These are phyloP conservation scores for Basipetospora sp. DNA, from an alignment of 2,329 filamentous ascomycete genomes.

Conservation along the genomic window DNA sequence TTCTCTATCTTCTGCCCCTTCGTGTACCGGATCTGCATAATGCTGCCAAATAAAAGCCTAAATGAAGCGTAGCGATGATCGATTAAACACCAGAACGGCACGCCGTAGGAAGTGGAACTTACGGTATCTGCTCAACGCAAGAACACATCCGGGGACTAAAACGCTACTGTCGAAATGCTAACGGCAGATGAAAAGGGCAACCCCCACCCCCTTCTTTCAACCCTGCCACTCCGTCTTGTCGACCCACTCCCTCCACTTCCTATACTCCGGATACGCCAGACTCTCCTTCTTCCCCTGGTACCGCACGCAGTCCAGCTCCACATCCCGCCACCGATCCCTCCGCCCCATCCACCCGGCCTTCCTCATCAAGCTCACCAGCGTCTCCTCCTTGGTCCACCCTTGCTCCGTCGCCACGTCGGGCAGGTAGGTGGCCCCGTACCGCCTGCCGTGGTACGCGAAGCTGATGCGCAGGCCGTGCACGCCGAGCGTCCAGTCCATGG, in stretches of 20 bases:
- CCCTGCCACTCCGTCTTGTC: constrained; percentile 17
- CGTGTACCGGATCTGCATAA: too few species aligned
- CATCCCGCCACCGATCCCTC: constrained; percentile 62
- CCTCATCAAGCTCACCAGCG: constrained; percentile 73
- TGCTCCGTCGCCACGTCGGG: constrained; percentile 86
- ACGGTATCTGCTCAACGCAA: too few species aligned
- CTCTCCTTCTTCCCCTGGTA: constrained; percentile 76
- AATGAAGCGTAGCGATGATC: too few species aligned
- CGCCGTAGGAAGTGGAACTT: too few species aligned
- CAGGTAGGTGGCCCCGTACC: constrained; percentile 77
- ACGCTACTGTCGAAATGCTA: too few species aligned
- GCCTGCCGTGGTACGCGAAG: constrained; percentile 58
- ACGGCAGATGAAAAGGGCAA: too few species aligned
- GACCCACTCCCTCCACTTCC: constrained; percentile 65
- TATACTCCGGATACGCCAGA: constrained; percentile 59
- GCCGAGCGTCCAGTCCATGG: constrained; percentile 76
- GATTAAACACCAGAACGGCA: too few species aligned
- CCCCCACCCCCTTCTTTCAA: too few species aligned
- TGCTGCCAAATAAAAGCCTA: too few species aligned
- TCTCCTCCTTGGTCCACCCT: constrained; percentile 89
- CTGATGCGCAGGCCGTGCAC: constrained; percentile 75
- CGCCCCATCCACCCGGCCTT: constrained; percentile 88
- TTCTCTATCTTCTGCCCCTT: too few species aligned
- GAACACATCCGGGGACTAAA: too few species aligned
- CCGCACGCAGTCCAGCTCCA: constrained; percentile 63